These are phyloP conservation scores for Clitopilus hobsonii DNA, from an alignment of 768 basidiomycete species.

Conservation along the genomic window DNA sequence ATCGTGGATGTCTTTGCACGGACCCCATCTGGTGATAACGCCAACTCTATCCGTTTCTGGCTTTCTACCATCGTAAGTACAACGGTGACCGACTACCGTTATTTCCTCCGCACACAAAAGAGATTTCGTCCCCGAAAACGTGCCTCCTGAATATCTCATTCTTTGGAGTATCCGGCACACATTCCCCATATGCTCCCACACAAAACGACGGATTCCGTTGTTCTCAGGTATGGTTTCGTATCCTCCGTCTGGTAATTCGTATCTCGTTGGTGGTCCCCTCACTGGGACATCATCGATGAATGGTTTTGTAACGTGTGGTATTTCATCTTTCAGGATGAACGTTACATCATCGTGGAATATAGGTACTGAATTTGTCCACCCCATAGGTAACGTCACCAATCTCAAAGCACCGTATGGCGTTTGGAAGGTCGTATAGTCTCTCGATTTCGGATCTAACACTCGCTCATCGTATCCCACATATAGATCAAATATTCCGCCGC, in stretches of 20 bases:
- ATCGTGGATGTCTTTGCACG: slow-evolving; percentile 14
- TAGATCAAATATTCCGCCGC: slow-evolving; percentile 26
- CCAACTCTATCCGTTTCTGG: slow-evolving; percentile 18
- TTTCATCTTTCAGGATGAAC: slow-evolving; percentile 22
- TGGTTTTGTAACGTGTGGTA: slow-evolving; percentile 20
- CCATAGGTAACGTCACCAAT: slow-evolving; percentile 32
- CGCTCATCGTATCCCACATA: slow-evolving; percentile 32
- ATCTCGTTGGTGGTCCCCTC: slow-evolving; percentile 23
- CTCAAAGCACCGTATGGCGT: slow-evolving; percentile 24
- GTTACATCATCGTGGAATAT: slow-evolving; percentile 15
- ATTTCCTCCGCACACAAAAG: slow-evolving; percentile 16
- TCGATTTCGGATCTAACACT: slow-evolving; percentile 18
- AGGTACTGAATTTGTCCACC: slow-evolving; percentile 26
- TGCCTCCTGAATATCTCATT: slow-evolving; percentile 24
- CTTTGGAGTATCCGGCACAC: slow-evolving; percentile 23
- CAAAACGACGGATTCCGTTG: slow-evolving; percentile 22
- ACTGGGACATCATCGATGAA: slow-evolving; percentile 27
- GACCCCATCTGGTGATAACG: slow-evolving; percentile 22
- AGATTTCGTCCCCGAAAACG: slow-evolving; percentile 25
- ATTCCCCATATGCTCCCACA: slow-evolving; percentile 27
- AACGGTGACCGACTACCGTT: slow-evolving; percentile 25
- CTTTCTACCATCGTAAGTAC: slow-evolving; percentile 23
- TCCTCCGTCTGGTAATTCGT: slow-evolving; percentile 14
- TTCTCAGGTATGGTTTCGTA: slow-evolving; percentile 27
- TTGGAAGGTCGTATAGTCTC: slow-evolving; percentile 37